Evolutionary conservation across 495 filamentous ascomycete species (phyloP).

Genomic region (Xylaria palmicola): DNA sequence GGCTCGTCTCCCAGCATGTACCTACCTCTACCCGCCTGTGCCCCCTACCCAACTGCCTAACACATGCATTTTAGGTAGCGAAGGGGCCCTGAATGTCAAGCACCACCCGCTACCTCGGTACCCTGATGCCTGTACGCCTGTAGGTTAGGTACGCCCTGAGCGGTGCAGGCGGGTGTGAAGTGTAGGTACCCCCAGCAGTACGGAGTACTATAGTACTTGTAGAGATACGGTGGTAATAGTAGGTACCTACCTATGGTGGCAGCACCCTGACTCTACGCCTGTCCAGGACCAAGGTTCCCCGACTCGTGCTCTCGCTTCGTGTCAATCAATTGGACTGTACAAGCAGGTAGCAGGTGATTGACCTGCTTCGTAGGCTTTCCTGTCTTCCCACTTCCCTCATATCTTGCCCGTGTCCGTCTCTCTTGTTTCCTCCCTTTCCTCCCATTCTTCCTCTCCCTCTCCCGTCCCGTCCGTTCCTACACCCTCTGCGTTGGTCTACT

Average conservation of each 20-base stretch:
- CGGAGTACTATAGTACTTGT: too few species aligned
- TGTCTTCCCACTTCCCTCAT: constrained; percentile 20
- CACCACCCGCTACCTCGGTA: background rate
- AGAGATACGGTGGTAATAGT: too few species aligned
- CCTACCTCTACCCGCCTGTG: background rate
- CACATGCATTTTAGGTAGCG: background rate
- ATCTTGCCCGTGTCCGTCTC: constrained; percentile 24
- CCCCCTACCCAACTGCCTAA: too few species aligned
- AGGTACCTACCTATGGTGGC: too few species aligned
- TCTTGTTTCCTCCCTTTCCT: constrained; percentile 15
- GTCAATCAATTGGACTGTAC: constrained; percentile 11
- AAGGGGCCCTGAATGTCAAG: background rate
- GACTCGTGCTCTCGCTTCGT: constrained; percentile 17
- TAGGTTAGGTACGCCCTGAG: too few species aligned
- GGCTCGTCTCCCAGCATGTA: background rate
- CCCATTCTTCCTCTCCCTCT: constrained; percentile 15
- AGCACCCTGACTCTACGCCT: constrained; percentile 13
- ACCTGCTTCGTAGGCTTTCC: constrained; percentile 12
- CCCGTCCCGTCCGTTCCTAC: constrained; percentile 13
- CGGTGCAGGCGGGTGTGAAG: too few species aligned
- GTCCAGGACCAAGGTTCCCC: constrained; percentile 16
- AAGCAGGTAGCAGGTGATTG: constrained; percentile 16
- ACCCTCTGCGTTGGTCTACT: constrained; percentile 16
- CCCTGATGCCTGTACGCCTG: background rate
- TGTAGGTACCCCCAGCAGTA: too few species aligned